These are phyloP conservation scores for Leishmania tarentolae DNA, from an alignment of 208 protist species.

Conservation along the genomic window DNA sequence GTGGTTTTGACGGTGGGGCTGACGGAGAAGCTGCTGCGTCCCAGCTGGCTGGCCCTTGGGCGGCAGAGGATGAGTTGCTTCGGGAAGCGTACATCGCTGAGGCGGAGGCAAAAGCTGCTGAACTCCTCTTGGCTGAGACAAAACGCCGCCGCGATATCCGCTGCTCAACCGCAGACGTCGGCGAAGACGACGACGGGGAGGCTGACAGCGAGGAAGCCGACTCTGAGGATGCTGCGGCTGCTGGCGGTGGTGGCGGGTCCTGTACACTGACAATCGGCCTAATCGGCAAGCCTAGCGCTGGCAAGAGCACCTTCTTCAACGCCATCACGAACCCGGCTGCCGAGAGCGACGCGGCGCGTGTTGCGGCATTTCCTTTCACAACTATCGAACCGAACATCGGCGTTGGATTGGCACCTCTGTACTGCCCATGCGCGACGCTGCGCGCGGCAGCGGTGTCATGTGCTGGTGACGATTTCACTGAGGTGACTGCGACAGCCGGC, in stretches of 20 bases:
- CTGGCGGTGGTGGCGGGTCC: constrained; percentile 38
- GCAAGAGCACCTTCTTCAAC: constrained; percentile 96
- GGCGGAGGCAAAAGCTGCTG: constrained; percentile 37
- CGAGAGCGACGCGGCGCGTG: constrained; percentile 80
- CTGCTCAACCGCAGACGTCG: not conserved
- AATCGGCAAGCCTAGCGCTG: constrained; percentile 92
- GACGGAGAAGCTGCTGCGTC: constrained; percentile 13
- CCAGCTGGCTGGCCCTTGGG: constrained; percentile 27
- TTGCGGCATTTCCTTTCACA: constrained; percentile 94
- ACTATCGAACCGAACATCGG: constrained; percentile 94
- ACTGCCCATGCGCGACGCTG: constrained; percentile 67
- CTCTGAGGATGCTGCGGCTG: not conserved
- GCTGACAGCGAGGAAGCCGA: not conserved
- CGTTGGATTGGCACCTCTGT: constrained; percentile 53
- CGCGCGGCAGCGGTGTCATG: not conserved
- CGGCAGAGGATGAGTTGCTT: constrained; percentile 39
- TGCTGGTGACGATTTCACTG: not conserved
- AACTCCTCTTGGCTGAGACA: constrained; percentile 21
- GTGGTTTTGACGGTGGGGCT: constrained; percentile 14
- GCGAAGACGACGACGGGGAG: constrained; percentile 7
- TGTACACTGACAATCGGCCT: constrained; percentile 91
- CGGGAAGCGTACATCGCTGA: constrained; percentile 38
- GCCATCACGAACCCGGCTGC: constrained; percentile 83
- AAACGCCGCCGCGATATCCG: constrained; percentile 6
- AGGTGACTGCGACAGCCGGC: not conserved